phyloP scores from a whole-genome alignment of 2,329 filamentous ascomycete species.

The Botrytis squamosa region DNA sequence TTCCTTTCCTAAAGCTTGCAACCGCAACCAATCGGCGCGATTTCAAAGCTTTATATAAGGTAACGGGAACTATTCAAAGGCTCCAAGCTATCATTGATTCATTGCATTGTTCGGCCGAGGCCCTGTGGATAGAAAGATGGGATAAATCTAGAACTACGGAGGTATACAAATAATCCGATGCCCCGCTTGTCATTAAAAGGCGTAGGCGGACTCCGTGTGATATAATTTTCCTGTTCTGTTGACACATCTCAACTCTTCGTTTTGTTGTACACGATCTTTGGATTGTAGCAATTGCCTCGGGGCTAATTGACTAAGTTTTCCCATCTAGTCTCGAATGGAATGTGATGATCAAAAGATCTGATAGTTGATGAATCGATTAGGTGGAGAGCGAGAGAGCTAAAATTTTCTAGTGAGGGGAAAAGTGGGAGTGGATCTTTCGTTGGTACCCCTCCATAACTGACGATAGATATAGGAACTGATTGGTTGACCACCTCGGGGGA shows the following conservation, averaged over 20 bases:
- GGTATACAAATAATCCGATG: neutral
- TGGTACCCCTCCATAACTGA: neutral
- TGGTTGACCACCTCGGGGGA: neutral
- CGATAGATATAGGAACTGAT: neutral
- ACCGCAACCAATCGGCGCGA: neutral
- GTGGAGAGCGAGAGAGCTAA: neutral
- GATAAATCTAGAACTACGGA: neutral
- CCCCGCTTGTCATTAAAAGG: neutral
- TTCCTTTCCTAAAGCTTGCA: neutral
- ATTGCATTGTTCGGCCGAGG: neutral
- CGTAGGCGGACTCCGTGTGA: neutral
- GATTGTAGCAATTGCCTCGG: neutral
- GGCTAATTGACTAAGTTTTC: neutral
- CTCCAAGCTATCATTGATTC: neutral
- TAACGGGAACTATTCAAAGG: neutral
- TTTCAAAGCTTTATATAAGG: slow-evolving; percentile 6
- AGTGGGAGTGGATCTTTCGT: neutral
- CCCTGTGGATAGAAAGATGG: neutral
- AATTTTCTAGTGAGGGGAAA: slow-evolving; percentile 4
- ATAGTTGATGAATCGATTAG: neutral
- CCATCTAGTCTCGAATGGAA: neutral
- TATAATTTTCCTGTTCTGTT: neutral
- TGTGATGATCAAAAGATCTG: neutral
- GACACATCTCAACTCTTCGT: neutral
- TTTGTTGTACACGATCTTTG: neutral